Evolutionary conservation across 352 stramenopile species (phyloP), one percentile per base, ranked within the genome.

Genomic region (Pythium monospermum): DNA sequence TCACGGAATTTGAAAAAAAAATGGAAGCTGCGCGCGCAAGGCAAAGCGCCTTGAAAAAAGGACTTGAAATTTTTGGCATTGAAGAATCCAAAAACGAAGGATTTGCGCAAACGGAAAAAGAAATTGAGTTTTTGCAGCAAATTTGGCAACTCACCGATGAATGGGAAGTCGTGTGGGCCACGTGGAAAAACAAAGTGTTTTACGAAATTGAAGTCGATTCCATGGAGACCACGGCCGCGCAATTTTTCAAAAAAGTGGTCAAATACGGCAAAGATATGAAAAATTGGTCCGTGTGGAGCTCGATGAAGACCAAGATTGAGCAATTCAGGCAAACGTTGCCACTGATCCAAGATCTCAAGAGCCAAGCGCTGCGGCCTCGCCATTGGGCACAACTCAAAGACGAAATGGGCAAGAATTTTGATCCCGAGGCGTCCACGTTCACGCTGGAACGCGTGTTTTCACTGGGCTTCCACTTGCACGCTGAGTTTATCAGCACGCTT

Each of bases 261-360:
- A 97, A 97, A 51, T 94, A 94, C 22, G 86, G 90, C 16, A 94
- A 96, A 31, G 90, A 97, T 6, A 96, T 97, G 70, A 97, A 96
- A 58, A 83, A 65, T 43, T 98, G 91, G 91, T 73, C 71, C 1
- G 83, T 87, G 21, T 97, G 90, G 88, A 88, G 75, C 39, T 78
- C 93, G 11, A 96, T 97, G 71, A 91, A 94, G 53, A 84, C 88
- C 2, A 98, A 96, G 50, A 96, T 97, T 39, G 91, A 97, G 40
- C 94, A 97, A 59, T 88, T 90, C 53, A 75, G 96, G 15, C 88
- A 96, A 47, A 96, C 87, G 0, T 63, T 97, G 32, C 89, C 87
- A n/a, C 60, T 97, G 4, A 97, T 97, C 43, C 84, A 96, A 61
- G 88, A 97, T 39, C 70, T 97, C 1, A 95, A 96, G 56, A 96